Percentiles rank a stretch among this genome's conserved stretches.
Conservation (phyloP, 2,329 filamentous ascomycete genomes). For the Mycosphaerella arachidis region DNA sequence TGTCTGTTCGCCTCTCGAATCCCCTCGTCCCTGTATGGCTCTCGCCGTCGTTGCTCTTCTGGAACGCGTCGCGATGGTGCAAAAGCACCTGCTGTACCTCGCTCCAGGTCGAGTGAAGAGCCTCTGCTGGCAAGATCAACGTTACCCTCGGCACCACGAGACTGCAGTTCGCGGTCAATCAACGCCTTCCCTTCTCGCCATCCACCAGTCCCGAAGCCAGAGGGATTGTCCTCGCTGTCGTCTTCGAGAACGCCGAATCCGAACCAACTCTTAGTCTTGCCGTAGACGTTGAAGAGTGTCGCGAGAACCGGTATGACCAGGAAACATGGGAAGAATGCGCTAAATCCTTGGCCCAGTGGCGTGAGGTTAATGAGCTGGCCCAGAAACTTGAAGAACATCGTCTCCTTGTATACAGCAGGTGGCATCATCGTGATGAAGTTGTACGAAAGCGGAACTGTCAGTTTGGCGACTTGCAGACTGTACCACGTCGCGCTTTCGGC, state of each 20-base stretch:
- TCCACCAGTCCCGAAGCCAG: slow-evolving; percentile 68
- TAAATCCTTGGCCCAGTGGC: slow-evolving; percentile 75
- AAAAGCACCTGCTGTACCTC: slow-evolving; percentile 7
- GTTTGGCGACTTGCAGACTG: slow-evolving; percentile 81
- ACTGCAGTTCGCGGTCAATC: slow-evolving; percentile 71
- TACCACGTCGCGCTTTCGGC: slow-evolving; percentile 96
- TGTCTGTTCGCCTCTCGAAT: slow-evolving; percentile 26
- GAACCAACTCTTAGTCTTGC: slow-evolving; percentile 68
- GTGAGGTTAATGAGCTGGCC: slow-evolving; percentile 80
- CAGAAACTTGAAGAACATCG: slow-evolving; percentile 82
- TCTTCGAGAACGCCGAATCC: slow-evolving; percentile 78
- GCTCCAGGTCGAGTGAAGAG: slow-evolving; percentile 27
- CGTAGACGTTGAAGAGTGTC: slow-evolving; percentile 85
- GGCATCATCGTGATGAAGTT: slow-evolving; percentile 93
- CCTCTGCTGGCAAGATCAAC: slow-evolving; percentile 31
- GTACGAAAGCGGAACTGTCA: slow-evolving; percentile 89
- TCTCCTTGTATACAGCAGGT: slow-evolving; percentile 65
- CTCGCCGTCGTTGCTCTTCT: slow-evolving; percentile 5
- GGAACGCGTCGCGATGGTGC: slow-evolving; percentile 1
- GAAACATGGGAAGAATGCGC: slow-evolving; percentile 81
- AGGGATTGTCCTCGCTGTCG: slow-evolving; percentile 61
- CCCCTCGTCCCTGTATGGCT: slow-evolving; percentile 13
- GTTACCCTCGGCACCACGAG: slow-evolving; percentile 34
- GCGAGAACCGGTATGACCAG: slow-evolving; percentile 81
- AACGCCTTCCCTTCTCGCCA: slow-evolving; percentile 91